phyloP scores from a whole-genome alignment of 371 early-diverging fungal genomes.

The Rhizopus arrhizus region DNA sequence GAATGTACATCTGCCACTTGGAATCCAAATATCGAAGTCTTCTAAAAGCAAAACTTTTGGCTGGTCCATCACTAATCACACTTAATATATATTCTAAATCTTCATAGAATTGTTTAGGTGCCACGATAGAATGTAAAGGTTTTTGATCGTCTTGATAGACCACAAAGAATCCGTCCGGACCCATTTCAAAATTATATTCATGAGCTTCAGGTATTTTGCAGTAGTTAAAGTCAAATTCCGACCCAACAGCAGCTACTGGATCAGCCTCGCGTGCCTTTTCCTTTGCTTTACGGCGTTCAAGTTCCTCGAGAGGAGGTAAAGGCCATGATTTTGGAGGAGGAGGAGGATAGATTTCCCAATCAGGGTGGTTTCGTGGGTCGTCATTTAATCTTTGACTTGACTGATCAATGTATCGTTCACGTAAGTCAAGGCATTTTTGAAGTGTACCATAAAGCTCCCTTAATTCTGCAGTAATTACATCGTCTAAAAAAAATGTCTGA shows the following conservation, averaged over 20 bases:
- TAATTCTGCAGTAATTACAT: constrained; percentile 60
- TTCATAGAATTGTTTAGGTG: constrained; percentile 83
- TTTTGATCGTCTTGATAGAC: constrained; percentile 22
- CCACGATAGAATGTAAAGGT: constrained; percentile 64
- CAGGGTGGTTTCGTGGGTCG: constrained; percentile 81
- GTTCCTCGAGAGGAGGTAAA: constrained; percentile 48
- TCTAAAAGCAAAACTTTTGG: constrained; percentile 93
- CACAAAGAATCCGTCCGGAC: constrained; percentile 7
- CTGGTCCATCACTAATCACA: constrained; percentile 88
- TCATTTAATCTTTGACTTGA: constrained; percentile 81
- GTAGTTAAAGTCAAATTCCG: constrained; percentile 65
- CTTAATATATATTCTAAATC: constrained; percentile 88
- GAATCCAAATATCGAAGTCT: constrained; percentile 92
- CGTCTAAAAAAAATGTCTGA: constrained; percentile 25
- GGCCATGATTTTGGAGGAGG: constrained; percentile 83
- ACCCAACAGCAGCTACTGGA: constrained; percentile 53
- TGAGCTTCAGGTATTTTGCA: constrained; percentile 64
- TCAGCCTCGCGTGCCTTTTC: constrained; percentile 54
- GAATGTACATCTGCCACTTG: constrained; percentile 92
- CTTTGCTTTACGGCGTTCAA: constrained; percentile 41
- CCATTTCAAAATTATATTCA: constrained; percentile 22
- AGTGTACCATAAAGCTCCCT: constrained; percentile 54
- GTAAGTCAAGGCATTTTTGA: constrained; percentile 75
- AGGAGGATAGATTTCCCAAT: constrained; percentile 89
- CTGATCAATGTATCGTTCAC: constrained; percentile 83